A percentile compares a stretch with the other conserved stretches of the same genome.
phyloP scores from a whole-genome alignment of 768 basidiomycete genomes.

The Fibroporia radiculosa region DNA sequence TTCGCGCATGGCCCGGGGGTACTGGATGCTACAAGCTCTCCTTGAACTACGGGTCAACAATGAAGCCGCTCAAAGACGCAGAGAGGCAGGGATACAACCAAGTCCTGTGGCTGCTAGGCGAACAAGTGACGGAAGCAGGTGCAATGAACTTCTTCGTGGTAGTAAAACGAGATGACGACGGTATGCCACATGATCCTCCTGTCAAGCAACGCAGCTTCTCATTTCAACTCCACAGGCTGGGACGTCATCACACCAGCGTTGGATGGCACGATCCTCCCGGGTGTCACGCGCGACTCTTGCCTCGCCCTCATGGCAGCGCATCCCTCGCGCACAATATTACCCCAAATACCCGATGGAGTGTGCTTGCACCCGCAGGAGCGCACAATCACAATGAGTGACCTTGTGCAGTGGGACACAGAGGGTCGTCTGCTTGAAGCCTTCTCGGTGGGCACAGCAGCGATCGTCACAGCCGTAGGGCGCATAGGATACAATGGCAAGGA shows the following conservation, averaged over 20 bases:
- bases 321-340: conserved; percentile 25
- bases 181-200: conserved; percentile 12
- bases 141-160: conserved; percentile 53
- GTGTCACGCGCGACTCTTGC: conserved; percentile 84
- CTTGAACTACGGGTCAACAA: conserved; percentile 31
- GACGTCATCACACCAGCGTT: conserved; percentile 87
- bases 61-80: conserved; percentile 41
- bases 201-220: neutral
- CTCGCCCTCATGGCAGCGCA: conserved; percentile 65
- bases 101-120: conserved; percentile 47
- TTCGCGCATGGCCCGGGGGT: conserved; percentile 49
- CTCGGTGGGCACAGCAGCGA: conserved; percentile 77
- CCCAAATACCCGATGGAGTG: conserved; percentile 36
- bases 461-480: conserved; percentile 62
- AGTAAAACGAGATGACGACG: conserved; percentile 36
- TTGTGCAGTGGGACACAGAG: conserved; percentile 36
- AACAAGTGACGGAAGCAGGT: conserved; percentile 34
- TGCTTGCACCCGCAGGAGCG: conserved; percentile 35
- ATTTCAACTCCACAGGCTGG: conserved; percentile 33
- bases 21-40: conserved; percentile 51
- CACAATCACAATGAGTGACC: conserved; percentile 35
- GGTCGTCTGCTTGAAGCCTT: conserved; percentile 76
- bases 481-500: conserved; percentile 69
- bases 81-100: conserved; percentile 45
- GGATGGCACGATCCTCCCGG: conserved; percentile 88